phyloP scores from a whole-genome alignment of 345 rosid species.

The Kandelia obovata region DNA sequence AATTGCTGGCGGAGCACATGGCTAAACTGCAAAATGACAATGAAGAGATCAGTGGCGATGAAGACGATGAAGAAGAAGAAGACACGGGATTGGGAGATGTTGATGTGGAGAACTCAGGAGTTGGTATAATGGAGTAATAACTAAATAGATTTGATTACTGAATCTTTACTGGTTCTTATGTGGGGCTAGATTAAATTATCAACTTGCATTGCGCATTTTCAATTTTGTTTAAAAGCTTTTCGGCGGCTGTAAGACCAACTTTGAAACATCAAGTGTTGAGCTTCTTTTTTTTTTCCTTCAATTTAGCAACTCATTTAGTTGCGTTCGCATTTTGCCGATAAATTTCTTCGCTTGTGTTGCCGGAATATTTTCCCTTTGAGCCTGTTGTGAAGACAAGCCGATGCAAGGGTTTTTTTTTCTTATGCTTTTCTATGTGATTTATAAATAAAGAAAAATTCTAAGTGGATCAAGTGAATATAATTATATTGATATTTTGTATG shows the following conservation, averaged over 20 bases:
- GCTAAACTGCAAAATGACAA: conserved; percentile 69
- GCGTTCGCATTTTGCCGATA: too few relatives aligned
- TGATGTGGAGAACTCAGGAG: conserved; percentile 53
- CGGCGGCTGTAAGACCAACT: conserved; percentile 10
- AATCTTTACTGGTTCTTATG: not conserved
- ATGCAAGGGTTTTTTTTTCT: too few relatives aligned
- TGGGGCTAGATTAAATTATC: not conserved
- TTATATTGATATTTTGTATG: too few relatives aligned
- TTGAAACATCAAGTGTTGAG: conserved; percentile 10
- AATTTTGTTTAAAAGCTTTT: not conserved
- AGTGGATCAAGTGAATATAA: too few relatives aligned
- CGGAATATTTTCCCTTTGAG: too few relatives aligned
- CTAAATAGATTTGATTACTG: not conserved
- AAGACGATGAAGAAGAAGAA: conserved; percentile 91
- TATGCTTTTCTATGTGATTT: too few relatives aligned
- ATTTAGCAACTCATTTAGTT: conserved; percentile 1
- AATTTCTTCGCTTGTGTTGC: too few relatives aligned
- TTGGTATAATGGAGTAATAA: conserved; percentile 56
- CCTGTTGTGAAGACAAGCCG: too few relatives aligned
- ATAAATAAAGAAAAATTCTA: too few relatives aligned
- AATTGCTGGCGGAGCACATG: conserved; percentile 89
- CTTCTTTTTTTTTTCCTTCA: not conserved
- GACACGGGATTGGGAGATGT: conserved; percentile 88
- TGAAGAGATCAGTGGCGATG: conserved; percentile 86
- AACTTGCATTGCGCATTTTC: too few relatives aligned